phyloP scores from a whole-genome alignment of 345 rosid genomes.

The Hevea brasiliensis region DNA sequence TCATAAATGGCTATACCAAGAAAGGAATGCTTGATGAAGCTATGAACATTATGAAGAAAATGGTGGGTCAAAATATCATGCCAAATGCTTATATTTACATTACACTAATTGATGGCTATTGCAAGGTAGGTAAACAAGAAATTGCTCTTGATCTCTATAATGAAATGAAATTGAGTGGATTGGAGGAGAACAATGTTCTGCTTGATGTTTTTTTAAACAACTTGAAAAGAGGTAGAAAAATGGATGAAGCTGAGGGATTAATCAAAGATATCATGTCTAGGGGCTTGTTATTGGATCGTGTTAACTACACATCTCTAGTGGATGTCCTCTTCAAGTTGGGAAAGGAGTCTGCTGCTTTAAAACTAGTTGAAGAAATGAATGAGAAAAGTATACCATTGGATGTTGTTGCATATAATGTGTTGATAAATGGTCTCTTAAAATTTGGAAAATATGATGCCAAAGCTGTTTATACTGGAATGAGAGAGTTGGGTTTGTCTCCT shows the following conservation, averaged over 20 bases:
- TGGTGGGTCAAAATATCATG: constrained; percentile 45
- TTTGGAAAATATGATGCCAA: constrained; percentile 55
- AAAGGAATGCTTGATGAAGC: constrained; percentile 76
- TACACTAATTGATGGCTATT: constrained; percentile 65
- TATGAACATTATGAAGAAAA: constrained; percentile 48
- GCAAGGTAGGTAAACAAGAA: constrained; percentile 60
- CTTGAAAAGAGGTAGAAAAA: constrained; percentile 58
- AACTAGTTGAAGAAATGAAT: constrained; percentile 67
- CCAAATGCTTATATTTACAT: constrained; percentile 63
- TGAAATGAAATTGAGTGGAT: constrained; percentile 60
- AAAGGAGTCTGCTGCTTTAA: constrained; percentile 65
- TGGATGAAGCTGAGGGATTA: constrained; percentile 53
- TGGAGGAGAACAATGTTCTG: constrained; percentile 56
- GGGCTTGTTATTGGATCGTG: constrained; percentile 60
- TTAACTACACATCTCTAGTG: constrained; percentile 86
- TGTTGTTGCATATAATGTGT: constrained; percentile 73
- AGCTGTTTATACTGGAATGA: constrained; percentile 58
- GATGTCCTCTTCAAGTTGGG: constrained; percentile 83
- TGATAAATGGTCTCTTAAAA: constrained; percentile 65
- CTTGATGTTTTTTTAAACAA: constrained; percentile 68
- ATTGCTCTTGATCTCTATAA: constrained; percentile 56
- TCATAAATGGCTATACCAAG: constrained; percentile 68
- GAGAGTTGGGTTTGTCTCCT: constrained; percentile 68
- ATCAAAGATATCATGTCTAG: constrained; percentile 48
- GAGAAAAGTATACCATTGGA: constrained; percentile 61